phyloP scores from a whole-genome alignment of 495 filamentous ascomycete species.

The Massariosphaeria phaeospora region DNA sequence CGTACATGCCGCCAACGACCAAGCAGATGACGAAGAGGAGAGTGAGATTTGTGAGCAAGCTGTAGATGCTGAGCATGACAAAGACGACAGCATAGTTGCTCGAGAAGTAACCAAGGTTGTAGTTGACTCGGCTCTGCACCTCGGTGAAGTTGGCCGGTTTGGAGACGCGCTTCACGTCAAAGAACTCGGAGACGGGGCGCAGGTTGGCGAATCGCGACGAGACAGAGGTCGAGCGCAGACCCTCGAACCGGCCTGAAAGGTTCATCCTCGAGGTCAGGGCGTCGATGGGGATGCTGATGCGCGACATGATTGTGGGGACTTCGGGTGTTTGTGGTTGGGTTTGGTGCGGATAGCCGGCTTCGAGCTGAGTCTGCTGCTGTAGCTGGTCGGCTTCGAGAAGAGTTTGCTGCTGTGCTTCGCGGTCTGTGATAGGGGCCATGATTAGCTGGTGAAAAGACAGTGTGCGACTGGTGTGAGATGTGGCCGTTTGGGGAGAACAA shows the following conservation, averaged over 20 bases:
- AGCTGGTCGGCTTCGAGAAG: conserved; percentile 9
- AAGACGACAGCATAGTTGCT: conserved; percentile 97
- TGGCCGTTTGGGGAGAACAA: conserved; percentile 1
- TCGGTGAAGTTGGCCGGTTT: conserved; percentile 90
- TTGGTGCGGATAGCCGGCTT: background rate
- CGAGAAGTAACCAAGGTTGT: conserved; percentile 94
- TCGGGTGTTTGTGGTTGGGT: background rate
- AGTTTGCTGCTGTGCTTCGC: conserved; percentile 23
- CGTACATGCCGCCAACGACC: conserved; percentile 76
- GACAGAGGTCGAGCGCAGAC: conserved; percentile 70
- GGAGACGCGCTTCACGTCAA: conserved; percentile 90
- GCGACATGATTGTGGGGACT: conserved; percentile 56
- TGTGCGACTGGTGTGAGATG: conserved; percentile 5
- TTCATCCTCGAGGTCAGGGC: conserved; percentile 84
- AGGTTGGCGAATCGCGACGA: conserved; percentile 85
- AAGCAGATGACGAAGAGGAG: conserved; percentile 90
- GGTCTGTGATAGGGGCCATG: conserved; percentile 20
- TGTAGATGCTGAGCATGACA: conserved; percentile 92
- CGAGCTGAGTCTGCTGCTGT: conserved; percentile 6
- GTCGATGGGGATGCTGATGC: conserved; percentile 87
- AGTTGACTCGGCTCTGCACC: conserved; percentile 89
- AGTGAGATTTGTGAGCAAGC: conserved; percentile 73
- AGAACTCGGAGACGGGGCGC: conserved; percentile 84
- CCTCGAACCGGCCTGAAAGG: conserved; percentile 70
- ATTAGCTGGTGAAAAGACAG: conserved; percentile 14